These are phyloP conservation scores for Penicillium robsamsonii DNA, from an alignment of 495 filamentous ascomycete species.

Conservation along the genomic window DNA sequence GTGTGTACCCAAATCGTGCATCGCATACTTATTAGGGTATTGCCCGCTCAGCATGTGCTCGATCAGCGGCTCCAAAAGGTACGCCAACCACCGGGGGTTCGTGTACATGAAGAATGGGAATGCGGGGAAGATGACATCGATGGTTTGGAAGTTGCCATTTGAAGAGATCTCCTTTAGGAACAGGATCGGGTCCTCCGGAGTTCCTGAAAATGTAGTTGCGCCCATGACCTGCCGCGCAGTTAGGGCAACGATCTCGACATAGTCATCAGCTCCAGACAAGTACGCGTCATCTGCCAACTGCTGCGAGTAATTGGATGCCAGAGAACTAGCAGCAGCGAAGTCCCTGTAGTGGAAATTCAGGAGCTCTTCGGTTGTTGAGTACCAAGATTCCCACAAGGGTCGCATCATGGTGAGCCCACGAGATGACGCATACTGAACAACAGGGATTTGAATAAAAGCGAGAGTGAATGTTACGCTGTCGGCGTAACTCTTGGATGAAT, in stretches of 20 bases:
- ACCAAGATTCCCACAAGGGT: slow-evolving; percentile 82
- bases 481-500: slow-evolving; percentile 17
- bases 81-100: slow-evolving; percentile 87
- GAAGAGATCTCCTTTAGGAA: slow-evolving; percentile 96
- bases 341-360: slow-evolving; percentile 77
- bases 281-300: slow-evolving; percentile 76
- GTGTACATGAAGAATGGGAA: slow-evolving; percentile 96
- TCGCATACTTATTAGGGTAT: slow-evolving; percentile 87
- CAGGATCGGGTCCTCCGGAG: slow-evolving; percentile 75
- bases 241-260: slow-evolving; percentile 80
- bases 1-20: slow-evolving; percentile 87
- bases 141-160: slow-evolving; percentile 91
- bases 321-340: slow-evolving; percentile 56
- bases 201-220: slow-evolving; percentile 84
- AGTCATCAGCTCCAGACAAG: slow-evolving; percentile 47
- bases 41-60: slow-evolving; percentile 90
- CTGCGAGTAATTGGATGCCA: slow-evolving; percentile 75
- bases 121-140: slow-evolving; percentile 94
- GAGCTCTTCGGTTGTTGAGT: slow-evolving; percentile 58
- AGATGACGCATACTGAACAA: slow-evolving; percentile 81
- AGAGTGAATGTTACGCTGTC: slow-evolving; percentile 76
- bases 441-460: slow-evolving; percentile 77
- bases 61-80: slow-evolving; percentile 83
- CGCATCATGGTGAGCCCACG: slow-evolving; percentile 80
- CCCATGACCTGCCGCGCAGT: slow-evolving; percentile 91